Conservation (phyloP, 2,329 filamentous ascomycete genomes). For the Talaromyces sp. region DNA sequence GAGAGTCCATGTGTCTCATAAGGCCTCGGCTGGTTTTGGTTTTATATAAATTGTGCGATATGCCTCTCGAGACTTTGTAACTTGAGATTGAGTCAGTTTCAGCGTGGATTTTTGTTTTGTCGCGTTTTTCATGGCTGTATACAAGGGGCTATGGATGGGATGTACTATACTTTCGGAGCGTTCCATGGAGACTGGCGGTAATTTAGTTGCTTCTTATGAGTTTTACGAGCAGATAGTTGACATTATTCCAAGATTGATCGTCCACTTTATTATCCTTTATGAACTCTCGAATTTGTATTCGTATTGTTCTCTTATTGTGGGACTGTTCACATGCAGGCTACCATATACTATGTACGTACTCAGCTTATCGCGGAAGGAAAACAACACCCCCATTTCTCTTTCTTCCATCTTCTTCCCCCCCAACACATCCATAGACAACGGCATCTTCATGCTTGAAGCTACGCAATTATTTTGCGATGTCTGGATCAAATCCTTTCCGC, state of each 20-base stretch:
- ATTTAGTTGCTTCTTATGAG: not conserved
- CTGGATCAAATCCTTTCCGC: constrained; percentile 54
- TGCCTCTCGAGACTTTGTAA: not conserved
- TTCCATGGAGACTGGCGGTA: constrained; percentile 1
- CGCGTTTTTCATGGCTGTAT: constrained; percentile 5
- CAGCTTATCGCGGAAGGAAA: constrained; percentile 9
- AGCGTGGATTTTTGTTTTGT: constrained; percentile 8
- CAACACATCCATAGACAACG: not conserved
- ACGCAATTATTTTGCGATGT: constrained; percentile 39
- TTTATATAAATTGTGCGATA: constrained; percentile 4
- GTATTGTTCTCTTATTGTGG: not conserved
- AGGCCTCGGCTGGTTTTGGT: not conserved
- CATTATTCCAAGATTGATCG: constrained; percentile 2
- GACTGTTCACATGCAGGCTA: constrained; percentile 16
- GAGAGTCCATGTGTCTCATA: constrained; percentile 34
- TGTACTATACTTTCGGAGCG: constrained; percentile 16
- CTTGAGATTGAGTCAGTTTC: not conserved
- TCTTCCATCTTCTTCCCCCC: not conserved
- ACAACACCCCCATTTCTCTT: not conserved
- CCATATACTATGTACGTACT: not conserved
- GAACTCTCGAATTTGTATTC: not conserved
- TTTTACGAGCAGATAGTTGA: constrained; percentile 1
- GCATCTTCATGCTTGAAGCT: constrained; percentile 33
- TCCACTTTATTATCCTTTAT: not conserved
- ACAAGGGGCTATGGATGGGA: constrained; percentile 8